Evolutionary conservation across 148 eudicot genomes (phyloP).

Genomic region (Dysphania ambrosioides): DNA sequence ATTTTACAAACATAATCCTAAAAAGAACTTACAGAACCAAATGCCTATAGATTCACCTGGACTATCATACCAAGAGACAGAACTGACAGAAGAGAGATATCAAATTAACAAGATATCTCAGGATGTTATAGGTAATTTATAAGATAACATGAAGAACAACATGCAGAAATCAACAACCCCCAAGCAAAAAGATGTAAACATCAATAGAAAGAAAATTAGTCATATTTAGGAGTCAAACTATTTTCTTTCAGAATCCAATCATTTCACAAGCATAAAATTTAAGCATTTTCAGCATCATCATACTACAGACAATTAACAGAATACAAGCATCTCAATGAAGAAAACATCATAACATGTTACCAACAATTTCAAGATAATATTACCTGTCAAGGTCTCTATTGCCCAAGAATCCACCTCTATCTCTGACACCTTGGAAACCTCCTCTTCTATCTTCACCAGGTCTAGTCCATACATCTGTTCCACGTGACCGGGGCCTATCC

Average conservation of each 20-base stretch:
- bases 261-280: neutral
- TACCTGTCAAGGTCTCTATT: conserved; percentile 76
- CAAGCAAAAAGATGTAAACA: no score
- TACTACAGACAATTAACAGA: neutral
- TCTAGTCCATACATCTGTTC: conserved; percentile 59
- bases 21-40: neutral
- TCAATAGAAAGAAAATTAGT: neutral
- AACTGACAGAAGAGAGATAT: neutral
- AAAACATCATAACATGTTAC: neutral
- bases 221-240: neutral
- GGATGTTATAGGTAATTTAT: neutral
- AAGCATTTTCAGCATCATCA: neutral
- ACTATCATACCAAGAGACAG: neutral
- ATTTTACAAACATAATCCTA: no score
- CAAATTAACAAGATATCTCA: neutral
- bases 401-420: conserved; percentile 68
- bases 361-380: conserved; percentile 1
- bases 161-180: neutral
- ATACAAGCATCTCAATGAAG: neutral
- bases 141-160: neutral
- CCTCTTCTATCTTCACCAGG: conserved; percentile 68
- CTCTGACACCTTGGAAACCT: conserved; percentile 62
- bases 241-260: neutral
- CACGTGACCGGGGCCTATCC: conserved; percentile 89
- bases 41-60: neutral